Base-by-base conservation (phyloP, 371 early-diverging fungal genomes). In the Zancudomyces culisetae region DNA sequence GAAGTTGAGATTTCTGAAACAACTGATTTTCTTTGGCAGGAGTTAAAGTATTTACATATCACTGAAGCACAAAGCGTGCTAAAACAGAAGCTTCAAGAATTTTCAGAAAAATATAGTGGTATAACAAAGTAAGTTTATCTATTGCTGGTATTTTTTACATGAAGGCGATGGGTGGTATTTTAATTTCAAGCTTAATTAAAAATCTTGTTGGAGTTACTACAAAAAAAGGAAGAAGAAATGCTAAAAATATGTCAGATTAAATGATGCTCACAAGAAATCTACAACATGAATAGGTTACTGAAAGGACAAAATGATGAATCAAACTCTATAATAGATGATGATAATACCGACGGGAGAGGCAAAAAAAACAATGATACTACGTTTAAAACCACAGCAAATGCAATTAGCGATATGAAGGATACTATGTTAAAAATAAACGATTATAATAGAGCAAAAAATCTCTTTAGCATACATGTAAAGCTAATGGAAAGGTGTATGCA, bases 11-110 rank as follows among this genome's bases (percentile, higher is more conserved):
- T 81, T 46, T 54, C 57, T 22, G 82, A 83, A 53, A 86, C 85
- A 48, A 90, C 89, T 59, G 62, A 66, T 2, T n/a, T n/a, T n/a
- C 71, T 90, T 3, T 90, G 85, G 70, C 72, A 76, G 35, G 74
- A 79, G 8, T 79, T 87, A 55, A 81, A 95, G 6, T 93, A 93
- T 61, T 77, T 78, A 69, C 96, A 96, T 60, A 93, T 93, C 63
- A 87, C 90, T 12, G 91, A 88, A 27, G 83, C 87, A 1, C 84
- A 83, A 22, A 78, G 83, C 27, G 77, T 83, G 24, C 72, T 98
- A 39, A 73, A 81, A 43, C 71, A 73, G 45, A 76, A 81, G 35
- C 86, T 95, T 60, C 82, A 87, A 61, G 71, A 75, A 48, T 86
- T 96, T 59, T 52, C 80, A 27, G 58, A 56, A 0, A 75, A 79